Conservation (phyloP, 1,284 basidiomycete genomes). For the Singerocomus inundabilis region DNA sequence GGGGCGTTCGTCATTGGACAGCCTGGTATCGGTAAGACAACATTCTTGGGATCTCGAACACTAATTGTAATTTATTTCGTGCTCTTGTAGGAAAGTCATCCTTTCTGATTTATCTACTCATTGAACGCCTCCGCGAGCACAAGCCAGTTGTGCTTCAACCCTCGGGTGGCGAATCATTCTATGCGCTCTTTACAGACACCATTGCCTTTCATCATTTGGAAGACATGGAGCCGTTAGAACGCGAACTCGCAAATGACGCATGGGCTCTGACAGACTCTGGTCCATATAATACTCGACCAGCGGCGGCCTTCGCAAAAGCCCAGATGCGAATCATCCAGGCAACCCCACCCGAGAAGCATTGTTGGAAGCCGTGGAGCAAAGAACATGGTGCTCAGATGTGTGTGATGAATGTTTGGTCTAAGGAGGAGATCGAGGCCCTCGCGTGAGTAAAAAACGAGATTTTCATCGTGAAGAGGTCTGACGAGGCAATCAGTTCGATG, state of each 20-base stretch:
- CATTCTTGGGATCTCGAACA: too few species aligned
- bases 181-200: too few species aligned
- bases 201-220: not conserved
- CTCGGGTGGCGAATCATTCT: too few species aligned
- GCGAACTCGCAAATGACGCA: too few species aligned
- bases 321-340: conserved; percentile 1
- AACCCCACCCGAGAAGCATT: not conserved
- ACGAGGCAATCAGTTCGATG: not conserved
- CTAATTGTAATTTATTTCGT: too few species aligned
- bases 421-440: not conserved
- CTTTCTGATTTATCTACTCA: too few species aligned
- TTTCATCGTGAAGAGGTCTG: not conserved
- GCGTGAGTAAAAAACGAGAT: not conserved
- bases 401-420: conserved; percentile 3
- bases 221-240: accelerated
- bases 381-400: not conserved
- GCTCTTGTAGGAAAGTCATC: too few species aligned
- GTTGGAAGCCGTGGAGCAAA: conserved; percentile 1
- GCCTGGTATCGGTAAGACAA: too few species aligned
- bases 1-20: too few species aligned
- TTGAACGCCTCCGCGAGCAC: too few species aligned
- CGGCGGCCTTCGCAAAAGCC: too few species aligned
- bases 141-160: too few species aligned
- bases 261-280: conserved; percentile 1
- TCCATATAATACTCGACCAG: accelerated